A percentile compares a stretch with the other conserved stretches of the same genome.
Conservation (phyloP, 306 rosid species). For the Sechiopsis laciniata region DNA sequence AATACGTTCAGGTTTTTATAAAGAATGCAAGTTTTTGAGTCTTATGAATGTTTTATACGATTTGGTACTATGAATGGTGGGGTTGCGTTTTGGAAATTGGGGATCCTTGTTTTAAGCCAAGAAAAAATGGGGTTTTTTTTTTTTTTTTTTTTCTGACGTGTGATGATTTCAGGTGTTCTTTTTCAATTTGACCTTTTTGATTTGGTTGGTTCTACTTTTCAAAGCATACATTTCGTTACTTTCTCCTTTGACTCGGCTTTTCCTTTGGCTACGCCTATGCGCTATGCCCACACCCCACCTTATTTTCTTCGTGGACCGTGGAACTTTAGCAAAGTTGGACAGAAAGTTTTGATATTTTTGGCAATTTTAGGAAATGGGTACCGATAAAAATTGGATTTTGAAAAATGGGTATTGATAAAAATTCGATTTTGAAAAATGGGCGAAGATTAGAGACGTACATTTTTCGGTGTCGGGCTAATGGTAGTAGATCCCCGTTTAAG, state of each 20-base stretch:
- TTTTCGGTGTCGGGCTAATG: too few relatives aligned
- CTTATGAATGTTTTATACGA: too few relatives aligned
- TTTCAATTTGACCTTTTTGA: background rate
- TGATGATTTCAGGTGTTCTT: background rate
- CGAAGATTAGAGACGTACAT: too few relatives aligned
- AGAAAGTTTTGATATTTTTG: background rate
- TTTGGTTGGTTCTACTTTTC: background rate
- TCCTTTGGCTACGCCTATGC: background rate
- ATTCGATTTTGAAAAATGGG: too few relatives aligned
- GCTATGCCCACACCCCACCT: too few relatives aligned
- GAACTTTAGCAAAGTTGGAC: background rate
- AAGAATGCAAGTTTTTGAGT: background rate
- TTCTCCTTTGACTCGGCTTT: background rate
- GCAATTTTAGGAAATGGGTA: background rate
- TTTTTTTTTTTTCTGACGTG: background rate
- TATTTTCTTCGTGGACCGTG: background rate
- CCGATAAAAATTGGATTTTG: background rate
- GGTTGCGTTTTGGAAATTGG: background rate
- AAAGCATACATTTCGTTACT: background rate
- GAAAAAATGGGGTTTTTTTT: background rate
- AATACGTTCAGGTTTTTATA: background rate
- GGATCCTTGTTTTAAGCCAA: background rate
- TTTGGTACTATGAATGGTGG: background rate
- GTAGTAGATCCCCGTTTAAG: too few relatives aligned
- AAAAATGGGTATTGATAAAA: background rate